Conservation (phyloP, 306 rosid genomes). For the Vicia faba region DNA sequence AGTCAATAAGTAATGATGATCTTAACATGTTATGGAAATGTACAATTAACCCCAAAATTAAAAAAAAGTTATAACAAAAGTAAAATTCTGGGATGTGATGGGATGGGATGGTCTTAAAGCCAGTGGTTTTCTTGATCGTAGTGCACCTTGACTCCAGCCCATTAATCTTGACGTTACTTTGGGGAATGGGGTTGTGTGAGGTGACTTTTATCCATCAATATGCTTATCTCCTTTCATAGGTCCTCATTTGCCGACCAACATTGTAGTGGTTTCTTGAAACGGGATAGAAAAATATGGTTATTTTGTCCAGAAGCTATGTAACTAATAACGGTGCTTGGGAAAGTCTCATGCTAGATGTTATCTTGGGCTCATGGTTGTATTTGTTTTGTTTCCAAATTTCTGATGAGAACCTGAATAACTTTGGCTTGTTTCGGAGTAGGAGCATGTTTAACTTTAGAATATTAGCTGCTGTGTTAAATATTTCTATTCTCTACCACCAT, state of each 20-base stretch:
- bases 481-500: constrained; percentile 8
- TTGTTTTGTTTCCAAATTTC: constrained; percentile 13
- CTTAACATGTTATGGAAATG: constrained; percentile 12
- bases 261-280: constrained; percentile 12
- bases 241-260: background rate
- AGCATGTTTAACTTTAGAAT: constrained; percentile 16
- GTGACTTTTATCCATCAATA: background rate
- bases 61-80: constrained; percentile 9
- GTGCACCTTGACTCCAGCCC: constrained; percentile 5
- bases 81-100: background rate
- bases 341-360: constrained; percentile 5
- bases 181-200: background rate
- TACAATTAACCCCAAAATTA: constrained; percentile 3
- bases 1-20: constrained; percentile 4
- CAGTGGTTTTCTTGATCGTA: background rate
- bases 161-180: background rate
- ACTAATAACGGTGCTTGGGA: constrained; percentile 11
- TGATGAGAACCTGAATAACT: background rate
- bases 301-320: constrained; percentile 19
- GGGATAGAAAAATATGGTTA: background rate
- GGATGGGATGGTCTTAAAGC: constrained; percentile 1
- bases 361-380: background rate
- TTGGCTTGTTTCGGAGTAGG: background rate
- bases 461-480: constrained; percentile 11
- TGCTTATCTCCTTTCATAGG: background rate